phyloP scores from a whole-genome alignment of 371 early-diverging fungal genomes.

The Mucor piriformis region DNA sequence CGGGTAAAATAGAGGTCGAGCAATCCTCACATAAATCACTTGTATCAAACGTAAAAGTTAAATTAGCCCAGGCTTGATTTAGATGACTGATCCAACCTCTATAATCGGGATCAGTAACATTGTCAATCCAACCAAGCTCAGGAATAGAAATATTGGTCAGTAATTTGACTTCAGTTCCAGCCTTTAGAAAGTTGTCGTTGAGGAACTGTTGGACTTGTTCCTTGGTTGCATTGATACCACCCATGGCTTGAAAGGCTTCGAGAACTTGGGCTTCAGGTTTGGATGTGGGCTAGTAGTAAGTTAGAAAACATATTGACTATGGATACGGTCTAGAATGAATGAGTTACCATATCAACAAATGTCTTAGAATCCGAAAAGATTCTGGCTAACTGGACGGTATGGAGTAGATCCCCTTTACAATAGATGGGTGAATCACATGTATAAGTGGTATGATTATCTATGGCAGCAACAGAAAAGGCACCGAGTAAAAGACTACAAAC shows the following conservation, averaged over 20 bases:
- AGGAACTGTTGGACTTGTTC: constrained; percentile 58
- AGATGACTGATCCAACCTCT: constrained; percentile 55
- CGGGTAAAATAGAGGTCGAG: constrained; percentile 54
- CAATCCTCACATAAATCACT: constrained; percentile 58
- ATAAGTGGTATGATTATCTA: not conserved
- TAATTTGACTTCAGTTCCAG: constrained; percentile 34
- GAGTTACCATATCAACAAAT: constrained; percentile 69
- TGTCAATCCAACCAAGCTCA: constrained; percentile 51
- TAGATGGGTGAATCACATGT: constrained; percentile 70
- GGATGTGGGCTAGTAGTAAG: constrained; percentile 56
- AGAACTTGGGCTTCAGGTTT: constrained; percentile 60
- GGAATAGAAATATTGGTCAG: constrained; percentile 19
- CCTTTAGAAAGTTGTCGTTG: constrained; percentile 59
- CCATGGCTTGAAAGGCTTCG: constrained; percentile 53
- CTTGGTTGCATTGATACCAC: constrained; percentile 47
- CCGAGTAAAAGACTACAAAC: constrained; percentile 12
- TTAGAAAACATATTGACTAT: too few species aligned
- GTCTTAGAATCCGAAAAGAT: constrained; percentile 75
- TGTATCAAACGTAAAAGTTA: constrained; percentile 59
- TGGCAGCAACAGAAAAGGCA: constrained; percentile 13
- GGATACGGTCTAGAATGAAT: too few species aligned
- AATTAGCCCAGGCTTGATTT: constrained; percentile 62
- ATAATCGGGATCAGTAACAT: constrained; percentile 52
- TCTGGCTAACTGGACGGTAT: constrained; percentile 61
- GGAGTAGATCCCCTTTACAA: constrained; percentile 67